These are phyloP conservation scores for Rhodotorula paludigena DNA, from an alignment of 768 basidiomycete genomes.

Conservation along the genomic window DNA sequence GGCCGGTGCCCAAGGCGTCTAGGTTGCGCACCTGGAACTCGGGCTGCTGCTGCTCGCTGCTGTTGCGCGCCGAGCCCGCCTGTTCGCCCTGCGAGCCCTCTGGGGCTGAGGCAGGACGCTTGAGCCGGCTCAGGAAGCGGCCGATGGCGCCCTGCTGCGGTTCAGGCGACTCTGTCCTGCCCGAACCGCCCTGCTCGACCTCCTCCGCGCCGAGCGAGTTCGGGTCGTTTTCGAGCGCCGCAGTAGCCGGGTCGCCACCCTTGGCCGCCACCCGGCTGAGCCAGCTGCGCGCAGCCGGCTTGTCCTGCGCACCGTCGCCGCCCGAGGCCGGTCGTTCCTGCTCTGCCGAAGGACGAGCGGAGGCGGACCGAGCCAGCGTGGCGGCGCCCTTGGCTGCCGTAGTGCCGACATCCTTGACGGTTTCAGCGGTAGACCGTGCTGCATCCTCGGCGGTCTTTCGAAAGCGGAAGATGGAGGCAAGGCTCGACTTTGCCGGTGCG, in stretches of 20 bases:
- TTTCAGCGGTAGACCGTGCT: conserved; percentile 2
- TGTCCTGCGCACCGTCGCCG: neutral
- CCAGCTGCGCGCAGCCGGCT: neutral
- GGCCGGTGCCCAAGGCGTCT: conserved; percentile 15
- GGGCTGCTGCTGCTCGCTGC: neutral
- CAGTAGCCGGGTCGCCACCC: neutral
- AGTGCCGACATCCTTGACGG: neutral
- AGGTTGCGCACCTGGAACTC: conserved; percentile 6
- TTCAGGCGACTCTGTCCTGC: neutral
- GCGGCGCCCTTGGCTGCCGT: neutral
- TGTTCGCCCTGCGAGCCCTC: neutral
- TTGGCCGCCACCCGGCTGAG: neutral
- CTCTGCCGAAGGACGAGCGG: neutral
- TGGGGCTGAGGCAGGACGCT: neutral
- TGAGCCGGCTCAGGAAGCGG: conserved; percentile 20
- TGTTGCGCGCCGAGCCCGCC: neutral
- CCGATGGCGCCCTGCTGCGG: conserved; percentile 14
- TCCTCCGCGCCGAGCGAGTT: conserved; percentile 11
- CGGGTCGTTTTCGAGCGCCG: conserved; percentile 2
- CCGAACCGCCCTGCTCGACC: conserved; percentile 9
- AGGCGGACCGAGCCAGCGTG: neutral
- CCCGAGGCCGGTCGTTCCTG: neutral
- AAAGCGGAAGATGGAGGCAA: conserved; percentile 10
- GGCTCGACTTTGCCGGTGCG: neutral
- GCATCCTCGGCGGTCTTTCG: neutral